Percentiles rank a stretch among this genome's conserved stretches.
Evolutionary conservation across 495 filamentous ascomycete genomes (phyloP).

Genomic region (Cudoniella acicularis): DNA sequence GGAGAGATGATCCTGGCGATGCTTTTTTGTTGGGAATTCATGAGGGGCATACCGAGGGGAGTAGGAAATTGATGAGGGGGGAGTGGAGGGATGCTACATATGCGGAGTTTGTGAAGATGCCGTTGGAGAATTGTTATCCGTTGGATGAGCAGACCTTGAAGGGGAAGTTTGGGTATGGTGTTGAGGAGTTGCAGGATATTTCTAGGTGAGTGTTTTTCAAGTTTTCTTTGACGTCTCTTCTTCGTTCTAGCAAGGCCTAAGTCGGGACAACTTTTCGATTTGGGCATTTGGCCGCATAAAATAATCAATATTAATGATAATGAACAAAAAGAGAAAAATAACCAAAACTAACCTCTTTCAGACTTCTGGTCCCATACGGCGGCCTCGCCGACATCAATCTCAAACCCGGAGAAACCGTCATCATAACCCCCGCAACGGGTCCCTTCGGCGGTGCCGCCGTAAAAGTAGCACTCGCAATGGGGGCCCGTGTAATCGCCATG

Average conservation of each 20-base stretch:
- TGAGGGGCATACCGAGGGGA: not conserved
- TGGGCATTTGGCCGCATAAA: too few species aligned
- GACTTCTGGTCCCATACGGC: constrained; percentile 40
- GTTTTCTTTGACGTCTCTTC: too few species aligned
- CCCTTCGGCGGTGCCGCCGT: constrained; percentile 44
- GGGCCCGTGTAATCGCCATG: constrained; percentile 47
- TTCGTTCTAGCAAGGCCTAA: too few species aligned
- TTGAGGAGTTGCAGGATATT: constrained; percentile 4
- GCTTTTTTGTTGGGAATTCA: constrained; percentile 9
- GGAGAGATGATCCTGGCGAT: constrained; percentile 3
- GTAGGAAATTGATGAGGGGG: not conserved
- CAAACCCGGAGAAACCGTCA: constrained; percentile 47
- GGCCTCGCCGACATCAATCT: constrained; percentile 48
- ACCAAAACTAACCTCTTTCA: too few species aligned
- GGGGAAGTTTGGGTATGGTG: constrained; percentile 9
- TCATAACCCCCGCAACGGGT: constrained; percentile 50
- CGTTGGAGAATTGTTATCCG: constrained; percentile 16
- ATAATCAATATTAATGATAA: too few species aligned
- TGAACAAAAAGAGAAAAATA: too few species aligned
- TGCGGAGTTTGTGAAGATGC: constrained; percentile 12
- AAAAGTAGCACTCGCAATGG: constrained; percentile 43
- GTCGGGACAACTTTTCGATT: too few species aligned
- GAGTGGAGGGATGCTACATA: constrained; percentile 15
- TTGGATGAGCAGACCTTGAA: constrained; percentile 11
- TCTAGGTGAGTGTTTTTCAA: too few species aligned